Percentiles rank a stretch among this genome's conserved stretches.
These are phyloP conservation scores for Sarocladium brachiariae DNA, from an alignment of 2,329 filamentous ascomycete species.

Conservation along the genomic window DNA sequence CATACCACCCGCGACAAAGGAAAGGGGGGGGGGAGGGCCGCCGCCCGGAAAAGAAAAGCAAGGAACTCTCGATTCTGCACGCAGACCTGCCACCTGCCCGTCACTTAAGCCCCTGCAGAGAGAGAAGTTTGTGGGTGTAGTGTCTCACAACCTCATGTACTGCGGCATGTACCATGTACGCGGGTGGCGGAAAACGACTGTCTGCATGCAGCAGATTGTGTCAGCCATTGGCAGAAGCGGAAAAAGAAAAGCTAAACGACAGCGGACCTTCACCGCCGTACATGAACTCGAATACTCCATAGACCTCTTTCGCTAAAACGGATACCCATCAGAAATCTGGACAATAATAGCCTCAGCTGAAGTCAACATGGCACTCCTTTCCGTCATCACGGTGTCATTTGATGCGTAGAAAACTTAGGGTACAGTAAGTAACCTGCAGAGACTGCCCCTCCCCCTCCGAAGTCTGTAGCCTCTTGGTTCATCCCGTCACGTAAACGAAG, in stretches of 20 bases:
- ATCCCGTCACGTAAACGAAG: not conserved
- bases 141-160: not conserved
- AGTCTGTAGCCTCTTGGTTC: not conserved
- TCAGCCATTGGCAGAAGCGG: not conserved
- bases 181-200: not conserved
- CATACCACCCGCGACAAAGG: not conserved
- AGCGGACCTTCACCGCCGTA: conserved; percentile 5
- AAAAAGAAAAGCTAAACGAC: not conserved
- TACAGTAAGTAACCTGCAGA: conserved; percentile 1
- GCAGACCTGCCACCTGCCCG: not conserved
- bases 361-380: not conserved
- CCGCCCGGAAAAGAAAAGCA: not conserved
- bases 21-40: no score
- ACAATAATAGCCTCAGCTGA: conserved; percentile 1
- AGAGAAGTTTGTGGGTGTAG: not conserved
- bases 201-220: not conserved
- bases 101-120: not conserved
- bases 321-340: not conserved
- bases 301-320: not conserved
- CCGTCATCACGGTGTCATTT: not conserved
- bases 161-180: no score
- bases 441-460: not conserved
- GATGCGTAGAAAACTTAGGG: not conserved
- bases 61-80: not conserved
- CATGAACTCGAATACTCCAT: not conserved